Evolutionary conservation across 2,329 filamentous ascomycete genomes (phyloP).

Genomic region (Microdochium nivale): DNA sequence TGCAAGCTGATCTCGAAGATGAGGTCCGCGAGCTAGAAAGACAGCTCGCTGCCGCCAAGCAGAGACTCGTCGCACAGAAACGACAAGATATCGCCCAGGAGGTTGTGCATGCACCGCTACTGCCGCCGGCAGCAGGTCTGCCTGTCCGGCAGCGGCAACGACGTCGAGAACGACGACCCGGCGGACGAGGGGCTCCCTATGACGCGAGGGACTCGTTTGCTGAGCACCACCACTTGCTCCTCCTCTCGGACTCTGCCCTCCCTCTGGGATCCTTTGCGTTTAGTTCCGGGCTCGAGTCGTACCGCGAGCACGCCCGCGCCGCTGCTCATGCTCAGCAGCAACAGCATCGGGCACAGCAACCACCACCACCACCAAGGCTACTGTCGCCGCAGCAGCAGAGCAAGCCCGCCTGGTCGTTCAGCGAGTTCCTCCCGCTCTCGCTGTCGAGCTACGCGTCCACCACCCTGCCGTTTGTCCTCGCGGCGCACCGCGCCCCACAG

Average conservation of each 20-base stretch:
- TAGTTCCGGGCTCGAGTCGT: slow-evolving; percentile 75
- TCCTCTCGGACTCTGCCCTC: slow-evolving; percentile 74
- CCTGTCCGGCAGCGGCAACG: not conserved
- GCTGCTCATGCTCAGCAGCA: slow-evolving; percentile 1
- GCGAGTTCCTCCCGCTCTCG: slow-evolving; percentile 61
- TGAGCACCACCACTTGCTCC: slow-evolving; percentile 59
- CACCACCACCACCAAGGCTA: slow-evolving; percentile 4
- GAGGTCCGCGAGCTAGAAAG: slow-evolving; percentile 53
- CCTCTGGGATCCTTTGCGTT: slow-evolving; percentile 84
- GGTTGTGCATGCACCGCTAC: not conserved
- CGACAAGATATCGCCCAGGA: slow-evolving; percentile 2
- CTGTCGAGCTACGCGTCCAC: slow-evolving; percentile 63
- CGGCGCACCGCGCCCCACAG: slow-evolving; percentile 49
- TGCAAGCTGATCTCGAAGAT: slow-evolving; percentile 25
- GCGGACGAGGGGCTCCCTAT: slow-evolving; percentile 1
- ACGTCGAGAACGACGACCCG: not conserved
- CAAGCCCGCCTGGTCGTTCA: slow-evolving; percentile 39
- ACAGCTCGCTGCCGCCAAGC: slow-evolving; percentile 34
- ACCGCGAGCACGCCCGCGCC: slow-evolving; percentile 56
- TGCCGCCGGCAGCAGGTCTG: not conserved
- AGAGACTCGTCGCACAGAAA: slow-evolving; percentile 7
- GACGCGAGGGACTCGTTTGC: slow-evolving; percentile 7
- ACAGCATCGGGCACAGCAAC: slow-evolving; percentile 3
- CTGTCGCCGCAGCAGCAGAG: slow-evolving; percentile 2
- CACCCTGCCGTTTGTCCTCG: slow-evolving; percentile 65